A percentile compares a stretch with the other conserved stretches of the same genome.
These are phyloP conservation scores for Moesziomyces sp. DNA, from an alignment of 1,284 basidiomycete species.

Conservation along the genomic window DNA sequence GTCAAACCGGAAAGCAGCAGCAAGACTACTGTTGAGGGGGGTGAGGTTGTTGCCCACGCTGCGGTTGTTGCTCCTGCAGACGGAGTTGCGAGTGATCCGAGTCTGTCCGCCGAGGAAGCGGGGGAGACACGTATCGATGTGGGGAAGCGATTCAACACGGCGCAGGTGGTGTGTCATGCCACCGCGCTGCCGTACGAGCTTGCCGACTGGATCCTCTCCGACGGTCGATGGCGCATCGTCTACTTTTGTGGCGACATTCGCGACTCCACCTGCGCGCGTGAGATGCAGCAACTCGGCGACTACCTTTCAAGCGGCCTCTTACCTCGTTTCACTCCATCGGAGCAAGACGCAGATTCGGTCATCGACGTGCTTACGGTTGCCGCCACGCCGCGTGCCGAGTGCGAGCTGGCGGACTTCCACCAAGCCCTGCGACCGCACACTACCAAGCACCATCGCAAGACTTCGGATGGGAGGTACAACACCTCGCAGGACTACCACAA, in stretches of 20 bases:
- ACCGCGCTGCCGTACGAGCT: constrained; percentile 36
- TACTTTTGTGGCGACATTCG: constrained; percentile 41
- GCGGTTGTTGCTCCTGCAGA: constrained; percentile 12
- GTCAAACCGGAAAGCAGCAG: constrained; percentile 21
- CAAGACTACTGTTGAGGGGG: constrained; percentile 22
- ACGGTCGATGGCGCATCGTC: constrained; percentile 31
- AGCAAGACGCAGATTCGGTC: constrained; percentile 31
- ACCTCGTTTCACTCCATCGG: constrained; percentile 17
- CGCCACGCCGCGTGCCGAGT: constrained; percentile 16
- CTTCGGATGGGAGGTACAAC: constrained; percentile 24
- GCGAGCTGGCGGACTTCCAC: constrained; percentile 20
- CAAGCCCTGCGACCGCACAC: constrained; percentile 16
- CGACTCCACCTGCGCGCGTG: constrained; percentile 6
- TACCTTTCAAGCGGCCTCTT: constrained; percentile 13
- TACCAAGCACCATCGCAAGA: constrained; percentile 18
- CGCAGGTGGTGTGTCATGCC: constrained; percentile 22
- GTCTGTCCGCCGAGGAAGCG: constrained; percentile 13
- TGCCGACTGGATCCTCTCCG: constrained; percentile 30
- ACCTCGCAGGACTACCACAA: constrained; percentile 34
- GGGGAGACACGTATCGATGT: constrained; percentile 33
- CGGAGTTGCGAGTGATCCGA: constrained; percentile 14
- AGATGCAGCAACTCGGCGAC: constrained; percentile 22
- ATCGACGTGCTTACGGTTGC: constrained; percentile 41
- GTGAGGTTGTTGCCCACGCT: constrained; percentile 11
- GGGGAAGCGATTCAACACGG: constrained; percentile 37